Evolutionary conservation across 179 eudicot genomes (phyloP).

Genomic region (Drosera spatulata): DNA sequence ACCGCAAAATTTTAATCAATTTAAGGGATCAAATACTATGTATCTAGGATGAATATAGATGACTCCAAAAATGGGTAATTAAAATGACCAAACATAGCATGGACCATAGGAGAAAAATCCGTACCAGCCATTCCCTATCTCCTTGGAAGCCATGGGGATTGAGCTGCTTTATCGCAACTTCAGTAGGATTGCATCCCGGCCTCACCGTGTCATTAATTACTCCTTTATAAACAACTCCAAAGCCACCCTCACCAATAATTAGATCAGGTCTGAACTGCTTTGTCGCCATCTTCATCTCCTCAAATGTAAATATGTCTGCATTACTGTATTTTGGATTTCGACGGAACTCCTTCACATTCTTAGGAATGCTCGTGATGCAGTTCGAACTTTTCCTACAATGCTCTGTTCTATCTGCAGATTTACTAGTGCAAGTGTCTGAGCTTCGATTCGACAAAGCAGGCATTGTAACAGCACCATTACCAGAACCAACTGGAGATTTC

Average conservation of each 20-base stretch:
- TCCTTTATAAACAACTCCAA: constrained; percentile 94
- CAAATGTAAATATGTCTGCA: constrained; percentile 77
- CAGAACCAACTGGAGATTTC: constrained; percentile 14
- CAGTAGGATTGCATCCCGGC: constrained; percentile 53
- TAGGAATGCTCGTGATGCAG: constrained; percentile 33
- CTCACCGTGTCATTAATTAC: constrained; percentile 69
- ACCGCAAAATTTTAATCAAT: not conserved
- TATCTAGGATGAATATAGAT: not conserved
- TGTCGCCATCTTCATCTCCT: constrained; percentile 88
- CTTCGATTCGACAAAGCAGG: constrained; percentile 20
- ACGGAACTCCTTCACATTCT: constrained; percentile 70
- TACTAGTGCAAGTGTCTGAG: constrained; percentile 10
- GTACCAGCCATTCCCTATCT: constrained; percentile 98
- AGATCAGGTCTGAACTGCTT: constrained; percentile 84
- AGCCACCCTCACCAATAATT: constrained; percentile 95
- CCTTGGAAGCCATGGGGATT: constrained; percentile 91
- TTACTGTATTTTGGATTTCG: constrained; percentile 56
- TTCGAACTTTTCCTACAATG: constrained; percentile 21
- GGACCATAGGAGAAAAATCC: not conserved
- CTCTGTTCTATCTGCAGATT: constrained; percentile 14
- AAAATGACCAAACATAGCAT: not conserved
- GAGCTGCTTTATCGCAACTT: constrained; percentile 93
- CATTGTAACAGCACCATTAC: constrained; percentile 12
- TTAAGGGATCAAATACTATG: not conserved
- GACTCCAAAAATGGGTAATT: not conserved